Percentiles rank a stretch among this genome's conserved stretches.
These are phyloP conservation scores for Cystofilobasidium bisporidii DNA, from an alignment of 768 basidiomycete species.

Conservation along the genomic window DNA sequence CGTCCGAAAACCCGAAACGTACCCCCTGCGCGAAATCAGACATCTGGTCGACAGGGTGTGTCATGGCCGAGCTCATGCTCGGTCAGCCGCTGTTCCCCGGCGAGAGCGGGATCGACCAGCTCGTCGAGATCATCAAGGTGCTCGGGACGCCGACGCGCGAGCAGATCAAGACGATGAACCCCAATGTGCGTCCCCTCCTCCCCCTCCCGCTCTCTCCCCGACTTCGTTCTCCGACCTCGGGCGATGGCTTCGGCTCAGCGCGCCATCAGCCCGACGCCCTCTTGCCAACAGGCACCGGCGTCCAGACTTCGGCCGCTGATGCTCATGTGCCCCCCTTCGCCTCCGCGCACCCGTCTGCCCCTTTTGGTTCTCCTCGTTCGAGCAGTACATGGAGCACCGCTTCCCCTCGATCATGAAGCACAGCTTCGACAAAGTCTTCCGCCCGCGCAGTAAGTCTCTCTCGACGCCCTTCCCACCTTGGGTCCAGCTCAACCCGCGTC, in stretches of 20 bases:
- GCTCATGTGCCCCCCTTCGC: no score
- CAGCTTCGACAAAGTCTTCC: constrained; percentile 98
- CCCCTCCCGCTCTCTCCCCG: no score
- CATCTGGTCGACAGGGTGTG: constrained; percentile 99
- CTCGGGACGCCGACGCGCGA: constrained; percentile 95
- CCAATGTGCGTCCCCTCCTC: constrained; percentile 49
- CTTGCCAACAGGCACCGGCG: no score
- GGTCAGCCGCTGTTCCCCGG: constrained; percentile 98
- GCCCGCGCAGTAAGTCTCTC: constrained; percentile 59
- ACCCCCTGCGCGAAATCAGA: no score
- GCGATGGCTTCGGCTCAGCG: no score
- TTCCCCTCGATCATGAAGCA: constrained; percentile 99
- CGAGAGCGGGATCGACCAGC: constrained; percentile 95
- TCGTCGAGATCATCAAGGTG: constrained; percentile 99
- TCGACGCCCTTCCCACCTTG: neutral
- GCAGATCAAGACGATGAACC: constrained; percentile 99
- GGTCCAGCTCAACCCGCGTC: no score
- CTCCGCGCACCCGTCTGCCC: neutral
- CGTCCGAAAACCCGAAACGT: no score
- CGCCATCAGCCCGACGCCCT: neutral
- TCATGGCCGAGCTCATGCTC: constrained; percentile 99
- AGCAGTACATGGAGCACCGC: constrained; percentile 95
- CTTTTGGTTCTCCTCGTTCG: neutral
- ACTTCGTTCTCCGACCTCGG: neutral
- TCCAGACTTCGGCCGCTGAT: no score